Evolutionary conservation across 257 asterid species (phyloP), one percentile per base, ranked within the genome.

Genomic region (Eucommia ulmoides): DNA sequence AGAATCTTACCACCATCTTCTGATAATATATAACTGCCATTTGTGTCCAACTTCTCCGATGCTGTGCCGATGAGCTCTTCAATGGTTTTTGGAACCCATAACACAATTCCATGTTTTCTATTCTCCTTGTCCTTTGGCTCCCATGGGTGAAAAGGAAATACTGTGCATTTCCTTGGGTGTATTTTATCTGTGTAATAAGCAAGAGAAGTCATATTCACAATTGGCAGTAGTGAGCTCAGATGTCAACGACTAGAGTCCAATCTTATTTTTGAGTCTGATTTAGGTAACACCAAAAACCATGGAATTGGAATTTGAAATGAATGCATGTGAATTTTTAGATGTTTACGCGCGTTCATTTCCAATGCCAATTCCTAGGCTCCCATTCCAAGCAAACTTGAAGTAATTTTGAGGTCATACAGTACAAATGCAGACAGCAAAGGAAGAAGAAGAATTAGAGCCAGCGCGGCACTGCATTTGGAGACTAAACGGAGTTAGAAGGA

Each of bases 1-100:
- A 74, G 16, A 60, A 88, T 74, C 71, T 59, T 76, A n/a, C 94
- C 97, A 23, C 78, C 97, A 57, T 88, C 97, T 70, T 88, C 95
- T 14, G 97, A 63, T 54, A 84, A 61, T 58, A 88, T 51, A 69
- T 68, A 75, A 7, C 63, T 63, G 25, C 68, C 68, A 5, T 66
- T 69, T 19, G 67, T 21, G 16, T 72, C 59, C 20, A 88, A 73
- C 48, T 75, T 69, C 33, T 63, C 52, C 3, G 79, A 56, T 24
- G 86, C 95, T 22, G 56, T 59, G 66, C 54, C 42, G 24, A 75
- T 73, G 23, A 88, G 86, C 66, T 77, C 94, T 62, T 70, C 92
- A 0, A 82, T 75, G 45, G 76, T 73, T 41, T 23, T 47, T 38
- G 97, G 89, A 49, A 88, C 71, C 97, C 97, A 84, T 66, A 75